Evolutionary conservation across 2,329 filamentous ascomycete species (phyloP), one percentile per base, ranked within the genome.

Genomic region (Penicillium sclerotiorum): DNA sequence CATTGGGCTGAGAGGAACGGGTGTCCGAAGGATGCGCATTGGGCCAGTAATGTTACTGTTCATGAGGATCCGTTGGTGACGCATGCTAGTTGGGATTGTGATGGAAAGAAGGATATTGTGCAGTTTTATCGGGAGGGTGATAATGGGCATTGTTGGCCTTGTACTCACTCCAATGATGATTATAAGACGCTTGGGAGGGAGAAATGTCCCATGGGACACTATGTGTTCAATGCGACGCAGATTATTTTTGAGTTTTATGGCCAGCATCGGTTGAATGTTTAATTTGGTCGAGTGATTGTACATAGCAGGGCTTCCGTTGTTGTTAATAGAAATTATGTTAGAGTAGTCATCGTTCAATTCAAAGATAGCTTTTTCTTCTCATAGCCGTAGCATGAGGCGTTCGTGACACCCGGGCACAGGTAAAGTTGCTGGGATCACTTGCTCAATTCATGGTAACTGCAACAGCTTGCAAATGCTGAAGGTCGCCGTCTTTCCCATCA

Each of bases 111-210:
- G 9, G 55, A 45, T 3, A 58, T 61, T 45, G 55, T 61, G 37
- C 58, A 61, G 36, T 52, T 58, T 37, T 56, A 61, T 37, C 55
- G 55, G 5, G 57, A 61, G 32, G 35, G 43, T 9, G 39, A 50
- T 1, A 55, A 56, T 47, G 58, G 58, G 8, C 58, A 60, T 43
- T 58, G 57, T 25, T 61, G 58, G 58, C 55, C 58, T 18, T 56
- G 52, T 17, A 59, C 57, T 7, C 45, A 52, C 11, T 20, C 46
- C 1, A 59, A 59, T 46, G 49, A 44, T 46, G 58, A 59, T 25
- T 56, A 43, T 22, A 8, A 20, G 2, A 32, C 21, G 4, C 8
- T 39, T 23, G 13, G 36, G 18, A n/a, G 15, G 18, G 4, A 8
- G 12, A 37, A 39, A n/a, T 39, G 36, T 8, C 4, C 12, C 7